A percentile compares a stretch with the other conserved stretches of the same genome.
Conservation (phyloP, 176 grass and related monocot species). For the Saccharum spontaneum region DNA sequence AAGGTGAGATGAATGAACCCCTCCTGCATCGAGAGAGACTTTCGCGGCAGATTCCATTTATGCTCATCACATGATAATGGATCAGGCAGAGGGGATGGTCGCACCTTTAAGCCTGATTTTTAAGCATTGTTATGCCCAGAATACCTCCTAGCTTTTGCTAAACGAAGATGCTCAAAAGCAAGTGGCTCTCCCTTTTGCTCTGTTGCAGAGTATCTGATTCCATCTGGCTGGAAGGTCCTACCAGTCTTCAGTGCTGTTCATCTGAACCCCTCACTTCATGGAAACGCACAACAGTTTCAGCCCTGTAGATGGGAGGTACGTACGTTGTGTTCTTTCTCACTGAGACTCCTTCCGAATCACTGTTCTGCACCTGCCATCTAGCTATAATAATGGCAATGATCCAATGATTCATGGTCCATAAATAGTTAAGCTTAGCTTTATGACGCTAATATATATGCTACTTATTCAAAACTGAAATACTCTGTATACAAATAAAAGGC, state of each 20-base stretch:
- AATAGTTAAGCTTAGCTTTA: constrained; percentile 27
- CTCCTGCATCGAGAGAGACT: constrained; percentile 17
- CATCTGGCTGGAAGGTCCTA: constrained; percentile 96
- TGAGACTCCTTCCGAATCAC: background rate
- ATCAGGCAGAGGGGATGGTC: constrained; percentile 45
- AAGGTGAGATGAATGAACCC: constrained; percentile 56
- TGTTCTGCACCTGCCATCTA: background rate
- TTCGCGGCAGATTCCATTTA: constrained; percentile 43
- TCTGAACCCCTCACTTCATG: constrained; percentile 73
- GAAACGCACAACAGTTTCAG: constrained; percentile 62
- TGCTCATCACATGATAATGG: constrained; percentile 81
- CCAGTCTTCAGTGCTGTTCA: constrained; percentile 86
- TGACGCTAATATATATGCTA: constrained; percentile 14
- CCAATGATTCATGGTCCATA: background rate
- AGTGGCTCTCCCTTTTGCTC: constrained; percentile 43
- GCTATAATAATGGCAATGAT: background rate
- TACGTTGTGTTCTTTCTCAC: background rate
- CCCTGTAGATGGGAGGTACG: constrained; percentile 87
- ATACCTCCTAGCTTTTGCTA: constrained; percentile 52
- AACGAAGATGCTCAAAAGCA: constrained; percentile 53
- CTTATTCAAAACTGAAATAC: background rate
- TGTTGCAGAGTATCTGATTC: constrained; percentile 92
- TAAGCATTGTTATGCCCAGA: constrained; percentile 52
- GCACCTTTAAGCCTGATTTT: constrained; percentile 41
- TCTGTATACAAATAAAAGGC: constrained; percentile 22